Evolutionary conservation across 2,329 filamentous ascomycete genomes (phyloP), one percentile per base, ranked within the genome.

Genomic region (Verticillium alfalfae): DNA sequence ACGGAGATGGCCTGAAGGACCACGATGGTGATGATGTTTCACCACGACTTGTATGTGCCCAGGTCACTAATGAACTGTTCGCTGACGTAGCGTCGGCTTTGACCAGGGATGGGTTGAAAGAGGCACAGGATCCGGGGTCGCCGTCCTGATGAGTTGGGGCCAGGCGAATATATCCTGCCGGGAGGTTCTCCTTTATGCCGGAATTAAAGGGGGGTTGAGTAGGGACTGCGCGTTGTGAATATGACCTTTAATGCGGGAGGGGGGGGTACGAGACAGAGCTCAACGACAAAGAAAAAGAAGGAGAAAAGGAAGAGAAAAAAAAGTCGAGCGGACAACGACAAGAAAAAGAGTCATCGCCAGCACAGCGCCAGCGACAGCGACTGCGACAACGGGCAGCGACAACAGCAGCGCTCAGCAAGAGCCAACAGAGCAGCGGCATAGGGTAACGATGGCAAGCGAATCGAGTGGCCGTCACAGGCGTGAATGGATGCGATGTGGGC

Each of bases 261-360:
- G 16, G 18, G 45, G 45, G 45, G 45, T 22, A 22, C 45, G 45
- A 52, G 45, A 52, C 45, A 26, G 45, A 52, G 45, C 45, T 52
- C 45, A 52, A 18, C 45, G n/a, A 12, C n/a, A 18, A 39, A 41
- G 57, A 26, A 57, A 22, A 34, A 16, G n/a, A 37, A 36, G 58
- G 39, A 22, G 39, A 49, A 58, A 57, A 55, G 34, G 61, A 62
- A 52, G 57, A 59, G 39, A 45, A 36, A 57, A 60, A 45, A 58
- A 54, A 39, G 45, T 49, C n/a, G 34, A 52, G 45, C 37, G 57
- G 26, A 56, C n/a, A 49, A 49, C 52, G 63, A 62, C 41, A 41
- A 56, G 22, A 61, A 60, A 60, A 64, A 59, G 55, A 57, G 55
- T 57, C 55, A 57, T 57, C 55, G 38, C 36, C 41, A 49, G 57